Evolutionary conservation across 345 rosid species (phyloP).

Genomic region (Chamaenerion angustifolium): DNA sequence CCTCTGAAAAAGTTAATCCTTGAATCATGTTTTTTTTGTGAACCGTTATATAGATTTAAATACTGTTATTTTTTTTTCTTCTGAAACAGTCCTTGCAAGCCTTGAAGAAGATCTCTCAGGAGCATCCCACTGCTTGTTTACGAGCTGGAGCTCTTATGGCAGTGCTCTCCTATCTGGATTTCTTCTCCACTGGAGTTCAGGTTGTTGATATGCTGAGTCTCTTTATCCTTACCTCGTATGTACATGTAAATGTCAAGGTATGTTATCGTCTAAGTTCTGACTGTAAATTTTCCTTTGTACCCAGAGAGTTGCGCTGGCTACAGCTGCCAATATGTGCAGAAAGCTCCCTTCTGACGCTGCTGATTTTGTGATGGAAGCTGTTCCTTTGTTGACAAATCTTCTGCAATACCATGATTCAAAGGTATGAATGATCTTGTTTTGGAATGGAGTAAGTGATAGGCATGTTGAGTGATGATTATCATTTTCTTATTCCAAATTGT

Average conservation of each 20-base stretch:
- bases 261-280: background rate
- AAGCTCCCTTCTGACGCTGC: slow-evolving; percentile 98
- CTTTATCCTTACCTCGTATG: background rate
- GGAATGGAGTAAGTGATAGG: background rate
- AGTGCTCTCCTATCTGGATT: slow-evolving; percentile 94
- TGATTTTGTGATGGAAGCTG: slow-evolving; percentile 99
- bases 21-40: background rate
- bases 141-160: slow-evolving; percentile 99
- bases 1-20: background rate
- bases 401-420: slow-evolving; percentile 94
- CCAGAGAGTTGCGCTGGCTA: slow-evolving; percentile 91
- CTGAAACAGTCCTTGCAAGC: slow-evolving; percentile 85
- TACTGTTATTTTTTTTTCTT: slow-evolving; percentile 3
- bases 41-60: background rate
- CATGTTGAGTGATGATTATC: background rate
- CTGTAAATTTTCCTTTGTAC: background rate
- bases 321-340: slow-evolving; percentile 99
- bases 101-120: slow-evolving; percentile 96
- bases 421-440: slow-evolving; percentile 20
- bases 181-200: slow-evolving; percentile 99
- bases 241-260: background rate
- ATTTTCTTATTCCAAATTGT: slow-evolving; percentile 5
- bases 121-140: slow-evolving; percentile 98
- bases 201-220: slow-evolving; percentile 18
- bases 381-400: slow-evolving; percentile 89